Evolutionary conservation across 2,329 filamentous ascomycete genomes (phyloP).

Genomic region (Trichoderma endophyticum): DNA sequence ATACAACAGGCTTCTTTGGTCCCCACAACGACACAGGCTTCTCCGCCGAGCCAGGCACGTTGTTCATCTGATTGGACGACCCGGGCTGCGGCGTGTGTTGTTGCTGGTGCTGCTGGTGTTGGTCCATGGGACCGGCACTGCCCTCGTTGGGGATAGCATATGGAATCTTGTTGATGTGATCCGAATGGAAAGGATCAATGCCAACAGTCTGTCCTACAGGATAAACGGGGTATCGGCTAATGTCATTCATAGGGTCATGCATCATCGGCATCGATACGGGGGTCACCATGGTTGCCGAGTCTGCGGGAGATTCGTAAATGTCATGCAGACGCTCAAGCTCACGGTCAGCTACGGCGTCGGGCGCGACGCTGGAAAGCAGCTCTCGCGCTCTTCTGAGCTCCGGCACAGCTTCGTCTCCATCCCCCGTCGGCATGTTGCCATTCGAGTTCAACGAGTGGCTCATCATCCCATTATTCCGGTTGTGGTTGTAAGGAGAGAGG

Average conservation of each 20-base stretch:
- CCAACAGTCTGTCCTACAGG: constrained; percentile 87
- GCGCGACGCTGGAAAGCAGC: constrained; percentile 50
- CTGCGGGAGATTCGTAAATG: constrained; percentile 52
- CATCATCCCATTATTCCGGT: constrained; percentile 37
- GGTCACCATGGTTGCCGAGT: constrained; percentile 46
- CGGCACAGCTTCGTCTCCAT: constrained; percentile 48
- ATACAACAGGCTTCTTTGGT: constrained; percentile 67
- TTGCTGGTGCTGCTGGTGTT: constrained; percentile 30
- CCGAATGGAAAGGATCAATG: constrained; percentile 91
- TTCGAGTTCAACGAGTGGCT: constrained; percentile 33
- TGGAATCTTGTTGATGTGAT: constrained; percentile 91
- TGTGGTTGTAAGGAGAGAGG: constrained; percentile 48
- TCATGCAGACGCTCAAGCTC: constrained; percentile 56
- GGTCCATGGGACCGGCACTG: constrained; percentile 39
- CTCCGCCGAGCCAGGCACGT: constrained; percentile 25
- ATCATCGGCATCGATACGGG: constrained; percentile 45
- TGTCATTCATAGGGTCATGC: constrained; percentile 54
- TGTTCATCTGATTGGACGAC: constrained; percentile 23
- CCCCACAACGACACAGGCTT: constrained; percentile 53
- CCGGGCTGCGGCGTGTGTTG: constrained; percentile 20
- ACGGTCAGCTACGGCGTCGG: constrained; percentile 51
- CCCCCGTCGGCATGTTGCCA: constrained; percentile 38
- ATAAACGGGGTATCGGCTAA: constrained; percentile 69
- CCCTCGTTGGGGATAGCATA: constrained; percentile 68
- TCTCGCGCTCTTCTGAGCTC: constrained; percentile 57